These are phyloP conservation scores for Ceratocystis papillata DNA, from an alignment of 2,329 filamentous ascomycete species.

Conservation along the genomic window DNA sequence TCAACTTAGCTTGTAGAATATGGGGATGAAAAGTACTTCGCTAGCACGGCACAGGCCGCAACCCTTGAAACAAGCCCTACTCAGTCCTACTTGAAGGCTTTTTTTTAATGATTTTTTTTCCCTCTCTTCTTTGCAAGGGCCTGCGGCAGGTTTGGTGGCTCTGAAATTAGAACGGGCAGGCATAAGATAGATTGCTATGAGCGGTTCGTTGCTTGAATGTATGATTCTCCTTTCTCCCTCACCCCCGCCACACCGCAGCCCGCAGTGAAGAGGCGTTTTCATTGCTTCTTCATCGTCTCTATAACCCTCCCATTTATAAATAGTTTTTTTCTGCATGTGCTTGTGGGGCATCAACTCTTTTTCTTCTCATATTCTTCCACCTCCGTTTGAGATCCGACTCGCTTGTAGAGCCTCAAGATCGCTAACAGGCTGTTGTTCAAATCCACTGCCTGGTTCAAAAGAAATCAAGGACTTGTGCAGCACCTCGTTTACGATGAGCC, in stretches of 20 bases:
- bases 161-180: constrained; percentile 4
- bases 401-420: background rate
- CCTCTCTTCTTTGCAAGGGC: background rate
- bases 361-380: background rate
- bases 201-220: background rate
- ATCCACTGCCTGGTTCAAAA: background rate
- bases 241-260: background rate
- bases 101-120: background rate
- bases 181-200: background rate
- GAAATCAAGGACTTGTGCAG: constrained; percentile 7
- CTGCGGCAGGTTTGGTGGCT: background rate
- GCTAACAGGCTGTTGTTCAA: background rate
- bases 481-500: background rate
- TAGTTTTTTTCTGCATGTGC: background rate
- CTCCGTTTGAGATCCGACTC: background rate
- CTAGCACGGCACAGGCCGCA: constrained; percentile 13
- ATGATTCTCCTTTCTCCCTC: background rate
- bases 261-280: background rate
- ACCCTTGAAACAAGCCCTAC: background rate
- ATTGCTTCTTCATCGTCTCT: background rate
- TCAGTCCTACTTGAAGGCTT: background rate
- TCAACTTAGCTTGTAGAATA: background rate
- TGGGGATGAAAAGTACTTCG: background rate
- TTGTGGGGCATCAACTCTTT: background rate
- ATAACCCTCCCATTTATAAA: background rate